Percentiles rank a stretch among this genome's conserved stretches.
Conservation (phyloP, 129 eudicot species). For the Lactuca saligna region DNA sequence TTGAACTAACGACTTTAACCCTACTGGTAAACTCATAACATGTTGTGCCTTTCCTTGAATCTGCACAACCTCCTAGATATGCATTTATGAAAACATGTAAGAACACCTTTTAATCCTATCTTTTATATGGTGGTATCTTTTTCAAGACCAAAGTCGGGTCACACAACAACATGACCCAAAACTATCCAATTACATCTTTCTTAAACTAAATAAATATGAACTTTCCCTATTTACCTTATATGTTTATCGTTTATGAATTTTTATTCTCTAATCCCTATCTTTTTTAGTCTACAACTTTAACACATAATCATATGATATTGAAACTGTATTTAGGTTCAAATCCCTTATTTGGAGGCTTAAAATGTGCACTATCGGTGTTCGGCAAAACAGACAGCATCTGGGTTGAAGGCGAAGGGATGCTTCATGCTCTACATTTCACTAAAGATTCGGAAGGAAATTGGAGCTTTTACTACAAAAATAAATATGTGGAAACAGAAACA, state of each 20-base stretch:
- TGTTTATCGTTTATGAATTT: neutral
- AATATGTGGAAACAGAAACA: conserved; percentile 33
- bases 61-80: too few relatives aligned
- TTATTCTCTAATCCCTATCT: neutral
- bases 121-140: too few relatives aligned
- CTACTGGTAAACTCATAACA: too few relatives aligned
- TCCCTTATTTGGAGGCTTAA: conserved; percentile 36
- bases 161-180: neutral
- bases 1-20: too few relatives aligned
- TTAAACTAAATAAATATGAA: neutral
- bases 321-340: conserved; percentile 24
- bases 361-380: conserved; percentile 21
- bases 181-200: neutral
- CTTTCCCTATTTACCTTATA: too few relatives aligned
- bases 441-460: conserved; percentile 22
- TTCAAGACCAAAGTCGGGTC: too few relatives aligned
- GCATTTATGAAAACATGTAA: too few relatives aligned
- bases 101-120: too few relatives aligned
- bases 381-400: conserved; percentile 33
- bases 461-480: conserved; percentile 31
- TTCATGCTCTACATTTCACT: conserved; percentile 36
- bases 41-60: too few relatives aligned
- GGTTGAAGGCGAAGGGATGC: conserved; percentile 45
- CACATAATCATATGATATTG: neutral
- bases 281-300: neutral